phyloP scores from a whole-genome alignment of 139 green algal genomes.

The Axilococcus clingmanii region DNA sequence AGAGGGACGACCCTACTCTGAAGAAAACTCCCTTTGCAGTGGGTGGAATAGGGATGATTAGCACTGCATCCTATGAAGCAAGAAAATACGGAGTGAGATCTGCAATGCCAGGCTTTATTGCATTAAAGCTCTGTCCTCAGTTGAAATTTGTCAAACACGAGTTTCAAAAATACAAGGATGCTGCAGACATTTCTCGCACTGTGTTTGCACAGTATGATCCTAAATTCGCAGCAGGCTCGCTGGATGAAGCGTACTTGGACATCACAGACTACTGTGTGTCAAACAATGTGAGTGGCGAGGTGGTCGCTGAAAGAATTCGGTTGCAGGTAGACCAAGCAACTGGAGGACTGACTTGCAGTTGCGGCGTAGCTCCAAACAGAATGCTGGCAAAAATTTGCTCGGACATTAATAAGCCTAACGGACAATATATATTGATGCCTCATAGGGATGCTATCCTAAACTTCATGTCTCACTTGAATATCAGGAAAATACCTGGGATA shows the following conservation, averaged over 20 bases:
- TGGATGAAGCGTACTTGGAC: conserved; percentile 83
- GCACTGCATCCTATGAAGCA: conserved; percentile 77
- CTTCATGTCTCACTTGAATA: conserved; percentile 60
- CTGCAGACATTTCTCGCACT: not conserved
- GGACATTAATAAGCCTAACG: conserved; percentile 84
- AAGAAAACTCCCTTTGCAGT: conserved; percentile 68
- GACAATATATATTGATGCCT: conserved; percentile 47
- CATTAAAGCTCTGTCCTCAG: conserved; percentile 59
- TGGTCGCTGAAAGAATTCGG: conserved; percentile 51
- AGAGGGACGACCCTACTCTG: conserved; percentile 53
- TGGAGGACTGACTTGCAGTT: conserved; percentile 56
- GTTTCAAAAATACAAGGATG: conserved; percentile 38
- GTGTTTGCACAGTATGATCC: conserved; percentile 67
- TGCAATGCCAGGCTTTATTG: conserved; percentile 88
- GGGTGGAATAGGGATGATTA: conserved; percentile 80
- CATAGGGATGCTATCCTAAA: conserved; percentile 33
- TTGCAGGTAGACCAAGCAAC: conserved; percentile 35
- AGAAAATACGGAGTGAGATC: conserved; percentile 71
- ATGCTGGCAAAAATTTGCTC: conserved; percentile 75
- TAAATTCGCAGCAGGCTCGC: conserved; percentile 46
- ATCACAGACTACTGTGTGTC: conserved; percentile 58
- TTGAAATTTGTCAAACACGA: conserved; percentile 58
- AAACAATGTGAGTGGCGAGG: conserved; percentile 28
- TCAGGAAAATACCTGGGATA: conserved; percentile 69
- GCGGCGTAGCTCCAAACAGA: conserved; percentile 66